phyloP scores from a whole-genome alignment of 495 filamentous ascomycete genomes.

The Aspergillus cavernicola region DNA sequence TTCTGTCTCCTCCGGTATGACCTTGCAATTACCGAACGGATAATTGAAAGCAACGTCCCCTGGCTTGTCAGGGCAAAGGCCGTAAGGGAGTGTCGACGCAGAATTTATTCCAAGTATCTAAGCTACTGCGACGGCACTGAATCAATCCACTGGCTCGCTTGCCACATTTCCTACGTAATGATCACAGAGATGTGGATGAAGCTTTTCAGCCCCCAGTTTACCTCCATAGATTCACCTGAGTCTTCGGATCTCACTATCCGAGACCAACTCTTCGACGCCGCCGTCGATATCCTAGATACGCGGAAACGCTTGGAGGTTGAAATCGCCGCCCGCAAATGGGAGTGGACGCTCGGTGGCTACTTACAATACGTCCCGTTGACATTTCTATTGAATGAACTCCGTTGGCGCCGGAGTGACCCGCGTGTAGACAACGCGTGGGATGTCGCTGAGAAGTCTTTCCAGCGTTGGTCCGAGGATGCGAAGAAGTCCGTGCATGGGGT shows the following conservation, averaged over 20 bases:
- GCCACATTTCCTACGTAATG: conserved; percentile 6
- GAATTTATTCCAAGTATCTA: conserved; percentile 9
- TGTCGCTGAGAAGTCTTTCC: conserved; percentile 7
- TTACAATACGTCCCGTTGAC: conserved; percentile 9
- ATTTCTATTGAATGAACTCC: conserved; percentile 10
- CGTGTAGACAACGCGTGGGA: conserved; percentile 1
- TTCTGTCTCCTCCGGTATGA: conserved; percentile 12
- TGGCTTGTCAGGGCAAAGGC: neutral
- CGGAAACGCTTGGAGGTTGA: conserved; percentile 5
- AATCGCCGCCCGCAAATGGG: conserved; percentile 1
- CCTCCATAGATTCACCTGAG: neutral
- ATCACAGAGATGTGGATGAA: conserved; percentile 15
- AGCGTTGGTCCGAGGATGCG: conserved; percentile 9
- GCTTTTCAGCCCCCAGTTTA: neutral
- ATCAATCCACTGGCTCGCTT: conserved; percentile 13
- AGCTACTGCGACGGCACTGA: conserved; percentile 4
- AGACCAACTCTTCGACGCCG: conserved; percentile 7
- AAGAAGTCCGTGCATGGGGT: neutral
- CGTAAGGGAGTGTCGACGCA: neutral
- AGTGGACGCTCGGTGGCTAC: conserved; percentile 10
- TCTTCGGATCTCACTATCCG: neutral
- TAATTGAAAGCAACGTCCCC: neutral
- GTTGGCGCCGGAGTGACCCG: neutral
- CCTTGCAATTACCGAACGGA: conserved; percentile 2
- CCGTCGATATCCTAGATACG: conserved; percentile 12